Conservation (phyloP, 2,329 filamentous ascomycete species). For the Colletotrichum costaricense region DNA sequence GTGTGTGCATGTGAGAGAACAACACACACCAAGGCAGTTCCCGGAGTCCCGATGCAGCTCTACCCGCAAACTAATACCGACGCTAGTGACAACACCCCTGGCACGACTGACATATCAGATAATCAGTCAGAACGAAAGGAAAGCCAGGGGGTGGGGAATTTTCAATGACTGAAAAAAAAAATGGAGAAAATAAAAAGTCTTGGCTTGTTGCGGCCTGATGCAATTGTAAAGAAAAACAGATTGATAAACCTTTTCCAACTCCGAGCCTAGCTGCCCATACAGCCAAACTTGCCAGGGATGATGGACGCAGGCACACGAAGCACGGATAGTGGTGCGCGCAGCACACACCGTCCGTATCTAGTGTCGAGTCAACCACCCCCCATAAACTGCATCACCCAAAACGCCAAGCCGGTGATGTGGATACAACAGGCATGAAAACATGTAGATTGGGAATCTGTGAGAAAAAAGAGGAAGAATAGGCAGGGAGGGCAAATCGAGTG, state of each 20-base stretch:
- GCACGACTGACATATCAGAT: neutral
- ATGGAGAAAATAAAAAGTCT: neutral
- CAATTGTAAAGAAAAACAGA: neutral
- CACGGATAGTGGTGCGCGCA: slow-evolving; percentile 21
- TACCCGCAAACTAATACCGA: neutral
- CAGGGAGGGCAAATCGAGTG: neutral
- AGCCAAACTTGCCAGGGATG: slow-evolving; percentile 1
- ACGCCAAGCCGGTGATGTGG: slow-evolving; percentile 31
- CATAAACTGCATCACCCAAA: slow-evolving; percentile 22
- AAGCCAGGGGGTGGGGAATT: slow-evolving; percentile 2
- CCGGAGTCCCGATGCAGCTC: neutral
- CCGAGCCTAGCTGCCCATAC: neutral
- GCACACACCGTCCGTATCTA: slow-evolving; percentile 10
- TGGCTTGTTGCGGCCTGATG: slow-evolving; percentile 13
- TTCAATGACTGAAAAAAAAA: neutral
- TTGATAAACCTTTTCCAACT: neutral
- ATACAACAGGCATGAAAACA: slow-evolving; percentile 4
- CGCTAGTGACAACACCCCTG: slow-evolving; percentile 4
- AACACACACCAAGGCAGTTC: neutral
- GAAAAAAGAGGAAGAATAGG: neutral
- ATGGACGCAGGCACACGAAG: neutral
- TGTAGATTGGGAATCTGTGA: neutral
- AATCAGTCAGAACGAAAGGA: neutral
- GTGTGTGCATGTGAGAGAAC: neutral
- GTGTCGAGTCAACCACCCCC: slow-evolving; percentile 7